Evolutionary conservation across 768 basidiomycete species (phyloP), one percentile per base, ranked within the genome.

Genomic region (Lentinula detonsa): DNA sequence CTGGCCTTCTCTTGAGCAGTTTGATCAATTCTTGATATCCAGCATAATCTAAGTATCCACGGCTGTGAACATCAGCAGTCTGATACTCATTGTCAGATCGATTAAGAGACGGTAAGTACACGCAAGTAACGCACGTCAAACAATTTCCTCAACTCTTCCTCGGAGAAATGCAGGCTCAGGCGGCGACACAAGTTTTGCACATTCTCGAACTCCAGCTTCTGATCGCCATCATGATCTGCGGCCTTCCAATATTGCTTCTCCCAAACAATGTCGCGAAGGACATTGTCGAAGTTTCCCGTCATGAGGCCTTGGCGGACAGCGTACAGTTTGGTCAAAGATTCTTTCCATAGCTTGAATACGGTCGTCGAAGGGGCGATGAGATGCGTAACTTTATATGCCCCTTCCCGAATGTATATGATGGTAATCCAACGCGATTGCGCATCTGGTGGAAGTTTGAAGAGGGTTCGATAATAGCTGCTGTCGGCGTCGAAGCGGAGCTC

Each of bases 11-110:
- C 70, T 94, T 95, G 60, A 97, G 81, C 35, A 85, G 71, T 67
- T 88, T 90, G 64, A 95, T 89, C 63, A 98, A 93, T 11, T 74
- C 77, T 65, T 90, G 87, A 71, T 96, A 98, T 60, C 86, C 88
- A 1, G 77, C 63, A 67, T 93, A 94, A 69, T 93, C 85, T 35
- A 97, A 83, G 63, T 80, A 84, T 0, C 82, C 83, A 1, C 77
- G 77, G 1, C 74, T 72, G 54, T 79, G 71, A 2, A 72, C 70
- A 70, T 94, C 91, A 8, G 87, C 85, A 73, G 81, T 78, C 91
- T 93, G 65, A 46, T 39, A 54, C 61, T 45, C 53, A 23, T 1
- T 28, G 42, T 45, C 3, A 43, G 42, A 33, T 43, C 23, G 23
- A 3, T 11, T 23, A 10, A 35, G 8, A 37, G 23, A 35, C 45